A percentile compares a stretch with the other conserved stretches of the same genome.
phyloP scores from a whole-genome alignment of 202 grass and related monocot species.

The Schoenoplectus tabernaemontani region DNA sequence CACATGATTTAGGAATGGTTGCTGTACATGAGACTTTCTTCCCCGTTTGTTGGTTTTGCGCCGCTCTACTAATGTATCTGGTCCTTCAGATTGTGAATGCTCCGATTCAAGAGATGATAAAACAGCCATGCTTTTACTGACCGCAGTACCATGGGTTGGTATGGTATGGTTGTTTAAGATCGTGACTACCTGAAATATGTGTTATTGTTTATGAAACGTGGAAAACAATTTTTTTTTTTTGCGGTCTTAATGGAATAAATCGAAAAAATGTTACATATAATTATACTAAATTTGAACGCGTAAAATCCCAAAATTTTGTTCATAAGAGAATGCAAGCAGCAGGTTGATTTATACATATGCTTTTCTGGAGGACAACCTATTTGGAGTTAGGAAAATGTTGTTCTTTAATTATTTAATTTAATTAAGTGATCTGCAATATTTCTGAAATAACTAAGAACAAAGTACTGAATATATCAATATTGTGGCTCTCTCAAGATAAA shows the following conservation, averaged over 20 bases:
- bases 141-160: not conserved
- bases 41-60: slow-evolving; percentile 24
- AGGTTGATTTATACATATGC: not conserved
- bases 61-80: not conserved
- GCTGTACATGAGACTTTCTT: slow-evolving; percentile 29
- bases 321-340: not conserved
- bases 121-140: not conserved
- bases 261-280: not conserved
- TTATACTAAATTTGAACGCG: not conserved
- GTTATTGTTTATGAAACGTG: not conserved
- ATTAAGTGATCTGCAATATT: not conserved
- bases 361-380: not conserved
- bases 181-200: not conserved
- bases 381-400: not conserved
- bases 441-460: not conserved
- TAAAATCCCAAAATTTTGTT: not conserved
- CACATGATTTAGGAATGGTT: slow-evolving; percentile 41
- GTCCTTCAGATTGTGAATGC: not conserved
- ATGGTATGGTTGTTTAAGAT: not conserved
- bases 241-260: not conserved
- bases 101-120: not conserved
- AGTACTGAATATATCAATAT: no score
- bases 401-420: not conserved
- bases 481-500: no score
- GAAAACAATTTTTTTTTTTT: not conserved